A percentile compares a stretch with the other conserved stretches of the same genome.
These are phyloP conservation scores for Lecanosticta acicola DNA, from an alignment of 2,329 filamentous ascomycete species.

Conservation along the genomic window DNA sequence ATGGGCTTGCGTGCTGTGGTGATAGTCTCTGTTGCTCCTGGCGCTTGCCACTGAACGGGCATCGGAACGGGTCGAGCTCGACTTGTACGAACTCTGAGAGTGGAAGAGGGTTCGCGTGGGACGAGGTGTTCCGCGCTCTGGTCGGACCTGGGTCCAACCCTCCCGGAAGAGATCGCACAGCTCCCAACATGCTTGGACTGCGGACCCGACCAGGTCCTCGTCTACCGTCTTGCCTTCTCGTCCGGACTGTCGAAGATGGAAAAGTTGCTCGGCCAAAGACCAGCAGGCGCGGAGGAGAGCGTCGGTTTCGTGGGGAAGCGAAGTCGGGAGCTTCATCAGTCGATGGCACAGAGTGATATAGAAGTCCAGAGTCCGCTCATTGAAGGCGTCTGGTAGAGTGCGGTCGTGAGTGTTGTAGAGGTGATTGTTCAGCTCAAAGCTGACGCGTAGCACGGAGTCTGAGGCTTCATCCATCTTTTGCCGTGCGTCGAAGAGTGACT, in stretches of 20 bases:
- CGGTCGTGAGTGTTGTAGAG: slow-evolving; percentile 88
- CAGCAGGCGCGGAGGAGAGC: slow-evolving; percentile 80
- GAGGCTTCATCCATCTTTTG: slow-evolving; percentile 69
- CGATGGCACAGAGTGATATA: slow-evolving; percentile 91
- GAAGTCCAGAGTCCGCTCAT: slow-evolving; percentile 85
- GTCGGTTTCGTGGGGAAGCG: slow-evolving; percentile 74
- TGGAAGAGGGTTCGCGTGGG: slow-evolving; percentile 73
- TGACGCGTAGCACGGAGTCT: slow-evolving; percentile 84
- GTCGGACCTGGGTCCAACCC: slow-evolving; percentile 82
- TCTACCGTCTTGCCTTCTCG: slow-evolving; percentile 67
- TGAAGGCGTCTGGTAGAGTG: slow-evolving; percentile 75
- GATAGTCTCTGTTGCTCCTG: slow-evolving; percentile 41
- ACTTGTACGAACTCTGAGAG: slow-evolving; percentile 17
- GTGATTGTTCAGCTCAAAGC: slow-evolving; percentile 93
- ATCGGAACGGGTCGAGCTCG: slow-evolving; percentile 21
- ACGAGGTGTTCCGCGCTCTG: slow-evolving; percentile 77
- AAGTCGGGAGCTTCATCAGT: slow-evolving; percentile 87
- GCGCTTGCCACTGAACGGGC: slow-evolving; percentile 42
- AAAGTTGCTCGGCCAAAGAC: slow-evolving; percentile 87
- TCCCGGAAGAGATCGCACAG: slow-evolving; percentile 88
- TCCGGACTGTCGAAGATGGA: slow-evolving; percentile 77
- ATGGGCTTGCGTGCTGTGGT: slow-evolving; percentile 33
- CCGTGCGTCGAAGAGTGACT: slow-evolving; percentile 81
- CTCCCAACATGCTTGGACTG: slow-evolving; percentile 91
- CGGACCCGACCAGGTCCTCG: slow-evolving; percentile 78